Evolutionary conservation across 164 flowering plant species (phyloP).

Genomic region (Chimonanthus salicifolius): DNA sequence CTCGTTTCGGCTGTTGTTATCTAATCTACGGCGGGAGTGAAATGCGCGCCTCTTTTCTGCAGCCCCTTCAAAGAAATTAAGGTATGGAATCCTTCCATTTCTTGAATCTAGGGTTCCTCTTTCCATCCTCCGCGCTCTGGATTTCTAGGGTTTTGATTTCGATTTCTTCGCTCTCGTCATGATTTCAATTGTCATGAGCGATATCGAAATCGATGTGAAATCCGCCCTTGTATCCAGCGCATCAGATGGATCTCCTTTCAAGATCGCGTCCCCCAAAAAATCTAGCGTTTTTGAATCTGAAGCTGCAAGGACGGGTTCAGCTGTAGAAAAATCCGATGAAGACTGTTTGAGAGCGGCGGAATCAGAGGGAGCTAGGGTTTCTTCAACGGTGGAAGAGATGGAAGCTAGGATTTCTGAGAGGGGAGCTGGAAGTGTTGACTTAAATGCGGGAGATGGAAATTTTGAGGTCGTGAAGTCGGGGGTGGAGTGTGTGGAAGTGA

Average conservation of each 20-base stretch:
- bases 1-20: not conserved
- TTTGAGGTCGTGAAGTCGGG: not conserved
- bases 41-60: not conserved
- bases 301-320: not conserved
- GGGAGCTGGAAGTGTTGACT: not conserved
- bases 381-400: not conserved
- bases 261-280: slow-evolving; percentile 2
- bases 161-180: not conserved
- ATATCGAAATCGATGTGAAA: slow-evolving; percentile 6
- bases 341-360: not conserved
- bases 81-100: slow-evolving; percentile 77
- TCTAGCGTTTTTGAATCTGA: not conserved
- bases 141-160: slow-evolving; percentile 10
- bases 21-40: not conserved
- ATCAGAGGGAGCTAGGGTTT: slow-evolving; percentile 21
- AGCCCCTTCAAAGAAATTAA: not conserved
- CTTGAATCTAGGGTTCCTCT: slow-evolving; percentile 85
- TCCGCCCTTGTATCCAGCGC: not conserved
- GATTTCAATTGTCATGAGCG: slow-evolving; percentile 9
- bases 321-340: not conserved
- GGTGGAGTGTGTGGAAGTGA: not conserved
- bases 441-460: not conserved
- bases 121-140: slow-evolving; percentile 70
- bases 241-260: not conserved
- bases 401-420: not conserved